phyloP scores from a whole-genome alignment of 352 stramenopile species.

The Blastocystis sp. region DNA sequence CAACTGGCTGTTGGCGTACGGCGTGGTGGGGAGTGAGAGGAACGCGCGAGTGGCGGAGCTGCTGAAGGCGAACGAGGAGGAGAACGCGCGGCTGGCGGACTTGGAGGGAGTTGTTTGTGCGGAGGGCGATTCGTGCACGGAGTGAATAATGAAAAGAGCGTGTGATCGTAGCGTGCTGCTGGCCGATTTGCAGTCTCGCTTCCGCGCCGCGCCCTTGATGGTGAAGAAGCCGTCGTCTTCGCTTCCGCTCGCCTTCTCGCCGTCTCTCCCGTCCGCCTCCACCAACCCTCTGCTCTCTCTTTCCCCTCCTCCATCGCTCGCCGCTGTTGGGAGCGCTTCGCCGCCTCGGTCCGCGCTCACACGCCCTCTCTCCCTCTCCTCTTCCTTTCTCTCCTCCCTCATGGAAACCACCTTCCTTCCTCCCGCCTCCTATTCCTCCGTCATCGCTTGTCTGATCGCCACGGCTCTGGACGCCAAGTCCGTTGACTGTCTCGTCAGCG shows the following conservation, averaged over 20 bases:
- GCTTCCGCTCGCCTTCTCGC: background rate
- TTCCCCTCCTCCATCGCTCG: background rate
- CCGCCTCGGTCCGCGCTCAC: background rate
- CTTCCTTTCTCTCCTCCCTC: background rate
- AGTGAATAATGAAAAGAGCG: background rate
- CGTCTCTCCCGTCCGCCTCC: too few relatives aligned
- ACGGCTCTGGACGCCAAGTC: background rate
- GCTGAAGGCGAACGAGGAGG: background rate
- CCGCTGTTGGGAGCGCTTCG: background rate
- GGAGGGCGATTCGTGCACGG: background rate
- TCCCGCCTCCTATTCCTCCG: background rate
- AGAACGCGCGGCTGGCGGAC: background rate
- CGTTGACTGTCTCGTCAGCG: background rate
- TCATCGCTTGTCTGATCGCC: background rate
- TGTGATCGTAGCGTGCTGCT: too few relatives aligned
- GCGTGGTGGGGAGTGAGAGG: background rate
- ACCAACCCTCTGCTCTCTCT: background rate
- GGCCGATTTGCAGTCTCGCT: too few relatives aligned
- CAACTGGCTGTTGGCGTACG: background rate
- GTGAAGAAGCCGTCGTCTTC: background rate
- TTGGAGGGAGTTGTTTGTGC: background rate
- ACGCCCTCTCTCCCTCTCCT: background rate
- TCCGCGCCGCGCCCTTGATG: too few relatives aligned
- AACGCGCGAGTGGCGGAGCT: background rate
- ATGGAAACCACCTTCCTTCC: background rate